Evolutionary conservation across 2,329 filamentous ascomycete species (phyloP).

Genomic region (Onygenales sp.): DNA sequence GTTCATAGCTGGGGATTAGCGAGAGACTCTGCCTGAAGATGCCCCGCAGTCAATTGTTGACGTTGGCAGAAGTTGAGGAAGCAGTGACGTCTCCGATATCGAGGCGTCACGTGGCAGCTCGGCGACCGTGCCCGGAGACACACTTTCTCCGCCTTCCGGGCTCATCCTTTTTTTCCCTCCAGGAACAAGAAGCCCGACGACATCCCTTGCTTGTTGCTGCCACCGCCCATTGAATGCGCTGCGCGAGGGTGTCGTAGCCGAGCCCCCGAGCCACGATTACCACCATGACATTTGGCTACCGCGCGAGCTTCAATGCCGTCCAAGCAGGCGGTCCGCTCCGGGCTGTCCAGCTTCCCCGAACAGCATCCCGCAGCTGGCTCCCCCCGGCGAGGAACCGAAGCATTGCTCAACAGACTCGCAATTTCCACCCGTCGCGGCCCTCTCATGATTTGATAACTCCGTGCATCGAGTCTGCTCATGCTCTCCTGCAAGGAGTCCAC

Average conservation of each 20-base stretch:
- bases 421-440: conserved; percentile 43
- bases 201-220: neutral
- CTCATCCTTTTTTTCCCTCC: neutral
- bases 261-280: neutral
- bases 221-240: neutral
- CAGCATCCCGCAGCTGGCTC: conserved; percentile 2
- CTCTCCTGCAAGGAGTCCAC: conserved; percentile 43
- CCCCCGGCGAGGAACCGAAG: neutral
- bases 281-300: neutral
- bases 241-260: neutral
- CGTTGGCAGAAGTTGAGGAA: neutral
- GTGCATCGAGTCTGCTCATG: conserved; percentile 35
- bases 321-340: neutral
- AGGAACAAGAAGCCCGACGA: neutral
- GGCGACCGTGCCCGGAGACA: neutral
- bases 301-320: neutral
- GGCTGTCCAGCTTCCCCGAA: neutral
- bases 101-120: neutral
- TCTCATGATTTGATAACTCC: conserved; percentile 31
- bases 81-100: neutral
- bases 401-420: conserved; percentile 23
- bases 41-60: neutral
- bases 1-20: neutral
- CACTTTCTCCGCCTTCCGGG: neutral
- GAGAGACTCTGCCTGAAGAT: neutral